Percentiles rank a stretch among this genome's conserved stretches.
Conservation (phyloP, 768 basidiomycete species). For the Nevesoporus exiguus region DNA sequence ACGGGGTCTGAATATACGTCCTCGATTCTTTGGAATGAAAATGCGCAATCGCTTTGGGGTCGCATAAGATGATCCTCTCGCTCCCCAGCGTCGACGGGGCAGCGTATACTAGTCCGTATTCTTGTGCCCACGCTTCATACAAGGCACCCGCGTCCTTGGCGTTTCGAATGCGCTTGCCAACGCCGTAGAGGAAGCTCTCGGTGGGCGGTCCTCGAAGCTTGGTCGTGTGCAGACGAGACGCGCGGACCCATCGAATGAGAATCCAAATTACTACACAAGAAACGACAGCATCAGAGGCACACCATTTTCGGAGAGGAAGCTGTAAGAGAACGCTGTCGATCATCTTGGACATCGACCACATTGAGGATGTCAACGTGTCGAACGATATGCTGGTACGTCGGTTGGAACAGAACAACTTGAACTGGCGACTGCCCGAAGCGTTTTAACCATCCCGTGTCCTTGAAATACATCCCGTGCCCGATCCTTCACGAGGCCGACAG, state of each 20-base stretch:
- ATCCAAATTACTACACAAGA: not conserved
- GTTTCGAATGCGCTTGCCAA: slow-evolving; percentile 1
- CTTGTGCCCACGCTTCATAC: slow-evolving; percentile 23
- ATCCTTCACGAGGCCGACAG: too few species aligned
- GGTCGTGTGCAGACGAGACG: slow-evolving; percentile 32
- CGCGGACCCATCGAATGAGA: slow-evolving; percentile 3
- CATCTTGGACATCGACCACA: not conserved
- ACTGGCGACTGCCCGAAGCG: too few species aligned
- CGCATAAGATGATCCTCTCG: slow-evolving; percentile 26
- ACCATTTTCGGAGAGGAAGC: not conserved
- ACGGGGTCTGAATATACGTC: slow-evolving; percentile 41
- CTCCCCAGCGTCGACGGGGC: slow-evolving; percentile 16
- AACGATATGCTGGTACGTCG: not conserved
- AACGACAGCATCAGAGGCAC: not conserved
- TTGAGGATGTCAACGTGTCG: not conserved
- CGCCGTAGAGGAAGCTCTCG: slow-evolving; percentile 17
- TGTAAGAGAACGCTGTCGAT: not conserved
- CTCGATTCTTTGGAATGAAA: slow-evolving; percentile 12
- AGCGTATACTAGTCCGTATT: slow-evolving; percentile 18
- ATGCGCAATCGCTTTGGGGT: slow-evolving; percentile 37
- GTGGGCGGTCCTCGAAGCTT: slow-evolving; percentile 19
- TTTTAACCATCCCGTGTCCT: too few species aligned
- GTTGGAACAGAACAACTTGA: too few species aligned
- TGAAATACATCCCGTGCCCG: too few species aligned
- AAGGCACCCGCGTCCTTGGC: slow-evolving; percentile 1